Evolutionary conservation across 371 early-diverging fungal species (phyloP).

Genomic region (Lichtheimia ornata): DNA sequence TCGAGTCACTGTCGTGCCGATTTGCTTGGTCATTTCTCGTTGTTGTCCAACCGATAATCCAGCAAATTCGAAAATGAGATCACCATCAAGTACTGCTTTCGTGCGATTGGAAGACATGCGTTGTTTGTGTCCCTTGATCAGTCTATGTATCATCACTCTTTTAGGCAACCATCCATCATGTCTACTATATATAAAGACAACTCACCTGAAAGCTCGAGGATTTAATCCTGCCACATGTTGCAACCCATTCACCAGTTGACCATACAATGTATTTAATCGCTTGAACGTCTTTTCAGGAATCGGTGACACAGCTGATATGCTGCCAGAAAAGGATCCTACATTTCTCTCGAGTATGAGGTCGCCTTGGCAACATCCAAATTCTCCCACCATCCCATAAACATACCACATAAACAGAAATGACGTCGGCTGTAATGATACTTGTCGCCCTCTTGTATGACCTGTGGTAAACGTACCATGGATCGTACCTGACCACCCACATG

Average conservation of each 20-base stretch:
- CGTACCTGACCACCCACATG: slow-evolving; percentile 77
- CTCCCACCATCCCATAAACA: slow-evolving; percentile 4
- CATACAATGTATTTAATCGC: slow-evolving; percentile 74
- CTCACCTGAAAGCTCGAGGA: slow-evolving; percentile 81
- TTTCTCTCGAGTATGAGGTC: background rate
- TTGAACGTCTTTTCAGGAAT: slow-evolving; percentile 91
- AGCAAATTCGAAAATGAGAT: slow-evolving; percentile 75
- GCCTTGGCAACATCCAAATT: background rate
- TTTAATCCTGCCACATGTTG: slow-evolving; percentile 91
- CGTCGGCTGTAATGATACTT: slow-evolving; percentile 33
- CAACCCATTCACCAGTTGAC: slow-evolving; percentile 77
- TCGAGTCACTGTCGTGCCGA: slow-evolving; percentile 81
- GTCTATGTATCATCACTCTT: slow-evolving; percentile 15
- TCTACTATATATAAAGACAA: slow-evolving; percentile 9
- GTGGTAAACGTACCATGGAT: slow-evolving; percentile 64
- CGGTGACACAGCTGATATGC: slow-evolving; percentile 73
- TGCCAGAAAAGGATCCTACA: slow-evolving; percentile 70
- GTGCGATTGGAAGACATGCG: slow-evolving; percentile 67
- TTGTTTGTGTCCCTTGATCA: slow-evolving; percentile 59
- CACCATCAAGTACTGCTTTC: slow-evolving; percentile 83
- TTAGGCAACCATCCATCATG: no score
- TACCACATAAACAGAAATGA: slow-evolving; percentile 58
- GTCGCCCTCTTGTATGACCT: slow-evolving; percentile 28
- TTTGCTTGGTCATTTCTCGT: slow-evolving; percentile 84
- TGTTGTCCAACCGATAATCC: slow-evolving; percentile 72